Base-by-base conservation (phyloP, 2,329 filamentous ascomycete species). In the Purpureocillium lavendulum region DNA sequence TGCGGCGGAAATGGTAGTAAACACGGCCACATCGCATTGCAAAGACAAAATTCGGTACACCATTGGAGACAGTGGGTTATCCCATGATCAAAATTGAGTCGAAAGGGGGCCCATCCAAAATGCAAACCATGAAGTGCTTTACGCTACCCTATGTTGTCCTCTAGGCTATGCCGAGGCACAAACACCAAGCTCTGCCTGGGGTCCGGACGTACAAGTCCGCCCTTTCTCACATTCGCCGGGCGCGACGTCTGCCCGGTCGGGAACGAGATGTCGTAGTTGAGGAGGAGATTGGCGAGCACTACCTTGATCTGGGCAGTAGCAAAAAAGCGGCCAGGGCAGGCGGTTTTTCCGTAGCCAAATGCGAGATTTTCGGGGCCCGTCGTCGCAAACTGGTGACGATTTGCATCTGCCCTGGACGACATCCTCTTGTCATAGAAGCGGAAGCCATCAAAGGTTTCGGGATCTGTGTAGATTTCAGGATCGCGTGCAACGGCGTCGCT, bases 301-400 rank as follows among this genome's bases (percentile, higher is more conserved):
- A 63, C 52, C 54, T 66, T 64, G 45, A 65, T 57, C 48, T 62
- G 56, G 46, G 59, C 60, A 10, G 51, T 51, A 9, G 61, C 61
- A 44, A 65, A 63, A 50, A 64, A 65, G 7, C 63, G 50, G 2
- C 63, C 63, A 1, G 63, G 62, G 36, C 62, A 66, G 10, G 62
- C 58, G 41, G 63, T 59, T 43, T 56, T 58, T 32, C 62, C 63
- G 13, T 59, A 55, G 8, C 63, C 63, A 41, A 65, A 66, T 45
- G 60, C 60, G 46, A 64, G 53, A 44, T 60, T 60, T 21, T 51
- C 52, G 43, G 60, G 55, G 36, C 37, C 39, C 37, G 60, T 52
- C 33, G 55, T 54, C 12, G 59, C 58, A 38, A 62, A 62, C 41
- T 61, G 58, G 49, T 54, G 54, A 30, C 55, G 52, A 46, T 59